phyloP scores from a whole-genome alignment of 345 rosid species.

The Eucalyptus tenuipes region DNA sequence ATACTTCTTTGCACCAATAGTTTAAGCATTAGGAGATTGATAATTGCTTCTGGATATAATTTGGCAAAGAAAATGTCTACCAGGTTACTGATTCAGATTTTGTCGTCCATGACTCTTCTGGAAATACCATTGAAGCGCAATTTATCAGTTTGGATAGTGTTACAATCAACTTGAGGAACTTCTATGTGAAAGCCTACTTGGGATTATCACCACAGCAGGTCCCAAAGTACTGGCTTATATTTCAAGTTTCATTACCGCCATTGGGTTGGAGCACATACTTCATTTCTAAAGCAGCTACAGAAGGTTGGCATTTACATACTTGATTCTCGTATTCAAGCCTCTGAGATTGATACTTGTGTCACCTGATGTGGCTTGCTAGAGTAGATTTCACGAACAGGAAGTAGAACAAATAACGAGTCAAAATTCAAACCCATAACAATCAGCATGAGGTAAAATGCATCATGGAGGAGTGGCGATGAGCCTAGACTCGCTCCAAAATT shows the following conservation, averaged over 20 bases:
- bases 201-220: constrained; percentile 24
- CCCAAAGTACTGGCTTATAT: constrained; percentile 64
- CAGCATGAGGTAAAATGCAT: neutral
- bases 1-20: neutral
- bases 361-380: neutral
- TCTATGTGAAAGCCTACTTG: constrained; percentile 52
- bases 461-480: neutral
- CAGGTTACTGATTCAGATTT: constrained; percentile 53
- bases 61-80: neutral
- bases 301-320: constrained; percentile 17
- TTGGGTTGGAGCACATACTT: constrained; percentile 86
- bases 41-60: neutral
- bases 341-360: neutral
- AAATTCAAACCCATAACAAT: neutral
- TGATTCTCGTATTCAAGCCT: neutral
- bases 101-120: constrained; percentile 48
- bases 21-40: neutral
- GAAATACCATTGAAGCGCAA: constrained; percentile 38
- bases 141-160: constrained; percentile 47
- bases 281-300: constrained; percentile 28
- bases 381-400: neutral
- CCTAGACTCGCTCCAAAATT: neutral
- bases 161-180: constrained; percentile 45
- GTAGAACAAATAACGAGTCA: neutral
- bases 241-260: constrained; percentile 64